Evolutionary conservation across 2,329 filamentous ascomycete species (phyloP).

Genomic region (Exophiala dermatitidis): DNA sequence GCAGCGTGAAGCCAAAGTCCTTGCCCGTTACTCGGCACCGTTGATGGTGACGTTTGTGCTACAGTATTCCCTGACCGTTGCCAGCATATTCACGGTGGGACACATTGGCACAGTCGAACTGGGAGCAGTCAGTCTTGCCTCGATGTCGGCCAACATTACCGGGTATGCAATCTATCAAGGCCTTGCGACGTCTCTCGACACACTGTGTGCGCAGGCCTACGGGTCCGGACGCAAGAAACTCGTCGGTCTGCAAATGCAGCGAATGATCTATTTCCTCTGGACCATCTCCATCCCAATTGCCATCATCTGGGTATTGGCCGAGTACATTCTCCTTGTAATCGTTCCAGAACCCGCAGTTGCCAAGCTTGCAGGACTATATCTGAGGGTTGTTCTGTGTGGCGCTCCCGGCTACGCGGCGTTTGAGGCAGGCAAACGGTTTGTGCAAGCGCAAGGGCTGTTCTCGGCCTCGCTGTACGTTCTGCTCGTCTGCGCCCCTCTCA

Average conservation of each 20-base stretch:
- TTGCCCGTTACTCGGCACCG: constrained; percentile 63
- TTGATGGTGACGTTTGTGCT: constrained; percentile 68
- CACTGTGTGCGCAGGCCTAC: constrained; percentile 87
- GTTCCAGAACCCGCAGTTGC: constrained; percentile 68
- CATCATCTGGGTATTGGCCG: constrained; percentile 62
- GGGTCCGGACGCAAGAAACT: constrained; percentile 84
- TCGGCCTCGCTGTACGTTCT: constrained; percentile 75
- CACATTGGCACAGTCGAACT: constrained; percentile 65
- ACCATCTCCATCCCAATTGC: constrained; percentile 64
- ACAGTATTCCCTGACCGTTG: constrained; percentile 78
- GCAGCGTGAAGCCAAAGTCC: constrained; percentile 78
- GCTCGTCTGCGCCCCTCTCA: constrained; percentile 72
- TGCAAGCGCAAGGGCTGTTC: constrained; percentile 85
- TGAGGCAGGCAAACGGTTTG: constrained; percentile 73
- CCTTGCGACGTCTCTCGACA: constrained; percentile 82
- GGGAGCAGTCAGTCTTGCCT: constrained; percentile 60
- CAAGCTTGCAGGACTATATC: constrained; percentile 62
- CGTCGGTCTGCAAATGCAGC: constrained; percentile 74
- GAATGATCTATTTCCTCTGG: constrained; percentile 73
- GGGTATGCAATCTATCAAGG: constrained; percentile 67
- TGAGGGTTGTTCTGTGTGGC: constrained; percentile 62
- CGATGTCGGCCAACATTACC: constrained; percentile 74
- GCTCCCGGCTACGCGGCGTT: constrained; percentile 70
- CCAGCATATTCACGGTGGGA: constrained; percentile 71
- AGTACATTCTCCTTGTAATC: constrained; percentile 56